These are phyloP conservation scores for Flaveria brownii DNA, from an alignment of 129 eudicot species.

Conservation along the genomic window DNA sequence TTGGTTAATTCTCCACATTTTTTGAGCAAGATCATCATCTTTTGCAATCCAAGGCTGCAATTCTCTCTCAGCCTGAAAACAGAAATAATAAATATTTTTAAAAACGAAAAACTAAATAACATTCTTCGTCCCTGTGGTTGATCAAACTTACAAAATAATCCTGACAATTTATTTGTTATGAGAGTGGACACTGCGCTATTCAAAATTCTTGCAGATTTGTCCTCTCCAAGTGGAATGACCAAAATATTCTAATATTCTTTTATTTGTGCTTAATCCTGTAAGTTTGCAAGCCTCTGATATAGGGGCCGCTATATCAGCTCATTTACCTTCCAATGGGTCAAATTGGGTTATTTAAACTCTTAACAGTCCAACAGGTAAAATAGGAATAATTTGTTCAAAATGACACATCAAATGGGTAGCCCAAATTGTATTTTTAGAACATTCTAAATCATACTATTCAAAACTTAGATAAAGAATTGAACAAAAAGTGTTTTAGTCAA, in stretches of 20 bases:
- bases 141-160: not conserved
- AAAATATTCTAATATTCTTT: not conserved
- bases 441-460: not conserved
- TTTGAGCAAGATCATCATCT: conserved; percentile 83
- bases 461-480: not conserved
- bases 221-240: not conserved
- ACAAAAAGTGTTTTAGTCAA: not conserved
- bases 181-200: not conserved
- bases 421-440: not conserved
- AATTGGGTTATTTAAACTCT: not conserved
- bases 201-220: not conserved
- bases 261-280: not conserved
- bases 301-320: not conserved
- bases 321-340: not conserved
- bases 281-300: not conserved
- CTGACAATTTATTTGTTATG: not conserved
- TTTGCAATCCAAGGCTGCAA: conserved; percentile 96
- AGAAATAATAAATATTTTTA: not conserved
- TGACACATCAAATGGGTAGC: not conserved
- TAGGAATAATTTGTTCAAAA: not conserved
- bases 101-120: not conserved
- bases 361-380: not conserved
- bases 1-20: conserved; percentile 90
- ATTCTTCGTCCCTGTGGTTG: not conserved
- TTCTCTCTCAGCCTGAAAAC: conserved; percentile 91